Conservation (phyloP, 129 eudicot genomes). For the Apium graveolens region DNA sequence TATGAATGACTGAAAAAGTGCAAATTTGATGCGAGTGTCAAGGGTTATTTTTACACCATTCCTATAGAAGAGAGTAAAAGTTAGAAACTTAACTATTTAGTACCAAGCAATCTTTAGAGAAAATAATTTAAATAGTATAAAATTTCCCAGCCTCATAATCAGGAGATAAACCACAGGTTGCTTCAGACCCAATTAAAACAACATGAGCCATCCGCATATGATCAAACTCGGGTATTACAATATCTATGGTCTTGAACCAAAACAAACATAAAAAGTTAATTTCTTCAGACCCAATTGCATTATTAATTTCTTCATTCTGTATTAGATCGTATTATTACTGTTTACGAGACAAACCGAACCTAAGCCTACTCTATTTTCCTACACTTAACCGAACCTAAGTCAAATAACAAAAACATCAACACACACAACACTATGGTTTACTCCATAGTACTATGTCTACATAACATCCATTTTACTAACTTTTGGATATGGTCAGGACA, state of each 20-base stretch:
- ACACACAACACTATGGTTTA: too few relatives aligned
- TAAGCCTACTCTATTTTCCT: too few relatives aligned
- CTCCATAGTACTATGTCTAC: too few relatives aligned
- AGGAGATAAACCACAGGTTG: constrained; percentile 45
- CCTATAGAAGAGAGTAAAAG: constrained; percentile 31
- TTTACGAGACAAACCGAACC: too few relatives aligned
- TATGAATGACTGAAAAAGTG: constrained; percentile 66
- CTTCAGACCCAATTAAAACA: constrained; percentile 76
- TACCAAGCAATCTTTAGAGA: background rate
- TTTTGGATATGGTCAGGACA: too few relatives aligned
- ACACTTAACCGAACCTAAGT: too few relatives aligned
- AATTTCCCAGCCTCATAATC: constrained; percentile 60
- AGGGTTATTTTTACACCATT: constrained; percentile 44
- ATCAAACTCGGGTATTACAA: constrained; percentile 75
- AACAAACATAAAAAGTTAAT: constrained; percentile 1
- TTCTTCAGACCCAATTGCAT: too few relatives aligned
- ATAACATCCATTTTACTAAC: too few relatives aligned
- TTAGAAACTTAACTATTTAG: background rate
- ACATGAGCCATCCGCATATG: constrained; percentile 73
- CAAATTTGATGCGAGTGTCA: constrained; percentile 67
- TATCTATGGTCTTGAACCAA: constrained; percentile 51
- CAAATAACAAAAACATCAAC: too few relatives aligned
- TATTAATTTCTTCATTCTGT: too few relatives aligned
- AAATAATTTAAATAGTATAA: constrained; percentile 5
- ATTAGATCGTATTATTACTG: too few relatives aligned